Evolutionary conservation across 2,329 filamentous ascomycete species (phyloP).

Genomic region (Penicillium sp.): DNA sequence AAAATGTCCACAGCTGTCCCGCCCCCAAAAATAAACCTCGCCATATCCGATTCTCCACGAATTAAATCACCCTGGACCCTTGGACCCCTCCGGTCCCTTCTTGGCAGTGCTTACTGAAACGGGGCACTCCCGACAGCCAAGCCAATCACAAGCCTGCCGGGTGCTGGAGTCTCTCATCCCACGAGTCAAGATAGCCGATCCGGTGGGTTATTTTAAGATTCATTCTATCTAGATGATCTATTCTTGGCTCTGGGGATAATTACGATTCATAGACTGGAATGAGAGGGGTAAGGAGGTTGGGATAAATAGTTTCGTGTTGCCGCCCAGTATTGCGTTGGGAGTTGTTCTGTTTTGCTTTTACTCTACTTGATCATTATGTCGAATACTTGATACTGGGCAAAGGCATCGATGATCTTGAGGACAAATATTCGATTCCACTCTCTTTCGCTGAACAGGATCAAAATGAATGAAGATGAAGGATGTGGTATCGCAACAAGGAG

Average conservation of each 20-base stretch:
- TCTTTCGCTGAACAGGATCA: not conserved
- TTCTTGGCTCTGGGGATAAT: not conserved
- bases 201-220: not conserved
- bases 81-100: constrained; percentile 3
- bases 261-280: not conserved
- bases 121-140: not conserved
- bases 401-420: too few relatives aligned
- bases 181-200: not conserved
- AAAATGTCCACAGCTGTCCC: not conserved
- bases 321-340: not conserved
- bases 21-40: constrained; percentile 25
- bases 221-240: not conserved
- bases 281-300: not conserved
- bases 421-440: too few relatives aligned
- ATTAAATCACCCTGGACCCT: constrained; percentile 9
- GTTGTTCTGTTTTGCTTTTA: not conserved
- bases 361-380: not conserved
- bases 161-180: not conserved
- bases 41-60: not conserved
- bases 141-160: constrained; percentile 17
- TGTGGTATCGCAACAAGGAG: not conserved
- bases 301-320: constrained; percentile 9
- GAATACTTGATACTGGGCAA: not conserved
- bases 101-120: constrained; percentile 30
- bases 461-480: not conserved